A percentile compares a stretch with the other conserved stretches of the same genome.
phyloP scores from a whole-genome alignment of 306 rosid species.

The Prosopis cineraria region DNA sequence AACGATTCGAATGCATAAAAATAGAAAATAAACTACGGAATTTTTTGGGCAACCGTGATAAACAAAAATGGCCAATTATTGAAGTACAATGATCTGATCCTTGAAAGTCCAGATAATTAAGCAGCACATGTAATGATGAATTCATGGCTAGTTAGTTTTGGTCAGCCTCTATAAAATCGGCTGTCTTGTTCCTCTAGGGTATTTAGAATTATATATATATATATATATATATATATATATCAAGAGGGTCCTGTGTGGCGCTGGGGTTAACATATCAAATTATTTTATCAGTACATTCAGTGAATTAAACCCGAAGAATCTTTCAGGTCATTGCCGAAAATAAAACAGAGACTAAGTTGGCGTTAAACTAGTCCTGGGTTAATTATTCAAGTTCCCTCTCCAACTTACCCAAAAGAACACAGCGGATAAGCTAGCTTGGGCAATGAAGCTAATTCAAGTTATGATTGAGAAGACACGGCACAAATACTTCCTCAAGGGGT shows the following conservation, averaged over 20 bases:
- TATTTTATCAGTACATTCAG: constrained; percentile 10
- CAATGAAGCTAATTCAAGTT: constrained; percentile 3
- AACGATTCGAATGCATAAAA: neutral
- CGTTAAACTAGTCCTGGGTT: neutral
- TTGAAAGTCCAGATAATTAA: constrained; percentile 8
- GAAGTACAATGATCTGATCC: neutral
- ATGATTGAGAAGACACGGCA: constrained; percentile 17
- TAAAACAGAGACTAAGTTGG: constrained; percentile 25
- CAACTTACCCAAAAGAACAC: neutral
- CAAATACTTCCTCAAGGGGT: neutral
- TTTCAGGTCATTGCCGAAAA: constrained; percentile 10
- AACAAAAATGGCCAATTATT: neutral
- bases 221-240: neutral
- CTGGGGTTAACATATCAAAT: constrained; percentile 11
- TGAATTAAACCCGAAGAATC: neutral
- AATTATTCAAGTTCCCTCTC: neutral
- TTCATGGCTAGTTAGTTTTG: neutral
- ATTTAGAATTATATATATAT: neutral
- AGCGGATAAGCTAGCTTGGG: constrained; percentile 4
- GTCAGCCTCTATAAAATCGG: neutral
- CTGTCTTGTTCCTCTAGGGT: neutral
- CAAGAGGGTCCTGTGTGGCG: neutral
- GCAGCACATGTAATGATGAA: neutral
- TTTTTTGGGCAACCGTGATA: neutral
- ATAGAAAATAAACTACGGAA: neutral